Percentiles rank a stretch among this genome's conserved stretches.
Evolutionary conservation across 495 filamentous ascomycete genomes (phyloP).

Genomic region (Penicillium roqueforti): DNA sequence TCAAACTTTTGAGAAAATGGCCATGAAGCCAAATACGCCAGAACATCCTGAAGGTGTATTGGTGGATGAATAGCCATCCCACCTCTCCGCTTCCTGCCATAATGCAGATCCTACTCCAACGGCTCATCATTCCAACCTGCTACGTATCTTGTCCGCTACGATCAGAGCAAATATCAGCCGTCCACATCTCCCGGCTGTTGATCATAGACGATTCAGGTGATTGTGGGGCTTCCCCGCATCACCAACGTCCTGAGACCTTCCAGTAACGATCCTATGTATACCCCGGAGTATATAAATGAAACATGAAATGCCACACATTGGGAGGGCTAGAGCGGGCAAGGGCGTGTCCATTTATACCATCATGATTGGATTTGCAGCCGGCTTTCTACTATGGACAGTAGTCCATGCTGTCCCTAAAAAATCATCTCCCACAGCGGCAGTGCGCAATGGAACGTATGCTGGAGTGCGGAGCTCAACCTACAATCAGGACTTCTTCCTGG

Average conservation of each 20-base stretch:
- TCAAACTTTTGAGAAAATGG: neutral
- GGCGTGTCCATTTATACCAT: neutral
- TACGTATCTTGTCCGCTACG: neutral
- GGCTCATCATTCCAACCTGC: neutral
- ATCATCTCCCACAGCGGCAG: slow-evolving; percentile 13
- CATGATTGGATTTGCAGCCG: slow-evolving; percentile 13
- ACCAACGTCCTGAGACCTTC: neutral
- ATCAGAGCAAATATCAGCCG: neutral
- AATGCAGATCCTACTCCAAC: too few species aligned
- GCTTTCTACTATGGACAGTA: slow-evolving; percentile 13
- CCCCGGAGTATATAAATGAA: neutral
- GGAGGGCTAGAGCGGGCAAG: neutral
- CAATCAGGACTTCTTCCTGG: slow-evolving; percentile 45
- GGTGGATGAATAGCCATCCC: neutral
- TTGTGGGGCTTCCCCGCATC: neutral
- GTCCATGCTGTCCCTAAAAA: slow-evolving; percentile 14
- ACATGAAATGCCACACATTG: neutral
- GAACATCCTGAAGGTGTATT: neutral
- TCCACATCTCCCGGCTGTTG: neutral
- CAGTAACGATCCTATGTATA: neutral
- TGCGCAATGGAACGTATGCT: slow-evolving; percentile 39
- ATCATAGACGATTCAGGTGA: neutral
- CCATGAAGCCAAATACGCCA: neutral
- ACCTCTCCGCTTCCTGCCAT: neutral
- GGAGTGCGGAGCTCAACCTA: slow-evolving; percentile 34